A percentile compares a stretch with the other conserved stretches of the same genome.
phyloP scores from a whole-genome alignment of 306 rosid genomes.

The Acacia melanoxylon region DNA sequence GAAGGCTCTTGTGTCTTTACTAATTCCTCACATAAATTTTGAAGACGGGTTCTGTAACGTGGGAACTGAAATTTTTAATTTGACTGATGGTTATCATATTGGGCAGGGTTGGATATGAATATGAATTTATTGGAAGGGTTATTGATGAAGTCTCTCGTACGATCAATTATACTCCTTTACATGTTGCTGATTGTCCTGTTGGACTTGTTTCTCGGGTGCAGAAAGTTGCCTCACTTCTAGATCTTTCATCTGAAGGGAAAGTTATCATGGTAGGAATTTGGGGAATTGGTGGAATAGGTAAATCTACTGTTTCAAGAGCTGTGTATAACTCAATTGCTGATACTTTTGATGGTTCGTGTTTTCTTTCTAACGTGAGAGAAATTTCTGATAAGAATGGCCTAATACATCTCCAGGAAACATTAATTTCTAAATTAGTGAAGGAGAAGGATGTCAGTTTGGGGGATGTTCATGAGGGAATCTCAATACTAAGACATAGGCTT shows the following conservation, averaged over 20 bases:
- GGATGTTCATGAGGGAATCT: neutral
- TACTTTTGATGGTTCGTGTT: conserved; percentile 5
- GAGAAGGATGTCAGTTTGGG: neutral
- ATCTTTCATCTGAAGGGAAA: neutral
- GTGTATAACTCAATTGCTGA: neutral
- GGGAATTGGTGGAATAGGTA: conserved; percentile 16
- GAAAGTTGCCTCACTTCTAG: neutral
- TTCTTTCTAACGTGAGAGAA: neutral
- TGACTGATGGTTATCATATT: neutral
- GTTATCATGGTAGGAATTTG: conserved; percentile 1
- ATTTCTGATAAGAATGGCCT: neutral
- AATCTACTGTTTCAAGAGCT: conserved; percentile 9
- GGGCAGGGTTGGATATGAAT: neutral
- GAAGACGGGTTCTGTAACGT: too few relatives aligned
- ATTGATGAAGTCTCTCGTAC: neutral
- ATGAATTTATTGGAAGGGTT: neutral
- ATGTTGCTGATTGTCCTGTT: neutral
- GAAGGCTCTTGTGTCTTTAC: too few relatives aligned
- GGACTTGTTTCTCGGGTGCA: neutral
- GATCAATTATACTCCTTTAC: neutral
- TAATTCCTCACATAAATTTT: too few relatives aligned
- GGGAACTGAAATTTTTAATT: neutral
- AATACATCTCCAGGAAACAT: neutral
- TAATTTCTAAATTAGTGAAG: neutral
- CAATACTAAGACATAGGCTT: neutral